Evolutionary conservation across 371 early-diverging fungal genomes (phyloP).

Genomic region (Mortierella sp.): DNA sequence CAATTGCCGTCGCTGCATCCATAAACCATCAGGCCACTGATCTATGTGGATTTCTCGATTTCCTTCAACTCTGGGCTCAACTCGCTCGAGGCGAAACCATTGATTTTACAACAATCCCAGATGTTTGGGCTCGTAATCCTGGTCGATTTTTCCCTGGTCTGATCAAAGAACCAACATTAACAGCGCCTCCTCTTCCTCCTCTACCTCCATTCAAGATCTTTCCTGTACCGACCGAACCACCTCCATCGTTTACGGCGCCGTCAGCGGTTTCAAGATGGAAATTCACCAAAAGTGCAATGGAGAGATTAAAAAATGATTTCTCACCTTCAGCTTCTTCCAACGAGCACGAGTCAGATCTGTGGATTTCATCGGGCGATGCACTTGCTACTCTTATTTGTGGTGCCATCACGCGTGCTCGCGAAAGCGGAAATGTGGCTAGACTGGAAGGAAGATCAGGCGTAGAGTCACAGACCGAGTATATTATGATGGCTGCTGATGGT

Average conservation of each 20-base stretch:
- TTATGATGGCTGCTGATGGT: constrained; percentile 62
- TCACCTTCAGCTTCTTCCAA: constrained; percentile 32
- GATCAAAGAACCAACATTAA: constrained; percentile 13
- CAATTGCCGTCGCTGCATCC: constrained; percentile 58
- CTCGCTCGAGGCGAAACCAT: constrained; percentile 53
- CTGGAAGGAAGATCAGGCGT: constrained; percentile 52
- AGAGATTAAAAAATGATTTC: constrained; percentile 51
- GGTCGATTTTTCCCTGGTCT: constrained; percentile 52
- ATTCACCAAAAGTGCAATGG: constrained; percentile 45
- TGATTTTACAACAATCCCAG: constrained; percentile 52
- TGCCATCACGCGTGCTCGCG: constrained; percentile 58
- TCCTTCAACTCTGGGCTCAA: constrained; percentile 59
- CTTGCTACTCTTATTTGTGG: constrained; percentile 57
- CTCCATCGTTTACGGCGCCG: constrained; percentile 50
- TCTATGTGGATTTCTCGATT: constrained; percentile 58
- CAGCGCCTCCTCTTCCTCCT: constrained; percentile 25
- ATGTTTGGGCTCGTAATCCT: constrained; percentile 58
- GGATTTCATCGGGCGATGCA: constrained; percentile 65
- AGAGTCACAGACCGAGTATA: constrained; percentile 40
- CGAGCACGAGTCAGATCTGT: constrained; percentile 16
- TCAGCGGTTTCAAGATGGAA: constrained; percentile 53
- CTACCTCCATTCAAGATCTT: constrained; percentile 47
- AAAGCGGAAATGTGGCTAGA: constrained; percentile 42
- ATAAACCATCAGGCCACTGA: constrained; percentile 59
- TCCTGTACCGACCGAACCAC: constrained; percentile 36